Percentiles rank a stretch among this genome's conserved stretches.
These are phyloP conservation scores for Pichia nanzhaoensis DNA, from an alignment of 805 yeast genomes.

Conservation along the genomic window DNA sequence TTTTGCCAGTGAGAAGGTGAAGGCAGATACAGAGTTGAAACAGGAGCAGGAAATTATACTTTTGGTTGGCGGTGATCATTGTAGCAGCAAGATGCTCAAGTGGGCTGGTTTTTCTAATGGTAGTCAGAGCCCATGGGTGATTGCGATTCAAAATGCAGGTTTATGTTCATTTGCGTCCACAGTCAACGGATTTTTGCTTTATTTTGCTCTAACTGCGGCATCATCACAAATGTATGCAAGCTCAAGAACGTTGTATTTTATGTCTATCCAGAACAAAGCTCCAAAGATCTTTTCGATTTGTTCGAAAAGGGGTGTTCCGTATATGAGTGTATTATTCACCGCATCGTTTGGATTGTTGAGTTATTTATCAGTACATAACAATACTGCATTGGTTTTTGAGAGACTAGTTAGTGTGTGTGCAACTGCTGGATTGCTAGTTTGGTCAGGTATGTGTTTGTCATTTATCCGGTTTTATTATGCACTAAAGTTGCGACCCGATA, in stretches of 20 bases:
- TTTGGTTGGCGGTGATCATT: slow-evolving; percentile 24
- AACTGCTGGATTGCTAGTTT: slow-evolving; percentile 69
- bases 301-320: slow-evolving; percentile 64
- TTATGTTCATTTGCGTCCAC: slow-evolving; percentile 44
- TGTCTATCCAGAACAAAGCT: slow-evolving; percentile 51
- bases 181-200: slow-evolving; percentile 45
- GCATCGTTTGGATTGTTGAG: slow-evolving; percentile 56
- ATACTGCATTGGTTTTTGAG: slow-evolving; percentile 58
- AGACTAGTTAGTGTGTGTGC: slow-evolving; percentile 62
- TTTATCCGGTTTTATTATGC: slow-evolving; percentile 51
- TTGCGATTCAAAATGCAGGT: slow-evolving; percentile 48
- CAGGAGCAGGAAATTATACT: slow-evolving; percentile 18
- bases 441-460: slow-evolving; percentile 63
- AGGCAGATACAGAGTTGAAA: slow-evolving; percentile 15
- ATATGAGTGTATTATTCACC: slow-evolving; percentile 58
- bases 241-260: slow-evolving; percentile 50
- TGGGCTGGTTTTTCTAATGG: slow-evolving; percentile 39
- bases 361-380: slow-evolving; percentile 49
- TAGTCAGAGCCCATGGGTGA: slow-evolving; percentile 50
- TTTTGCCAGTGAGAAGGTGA: slow-evolving; percentile 30
- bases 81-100: slow-evolving; percentile 20
- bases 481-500: slow-evolving; percentile 47
- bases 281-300: slow-evolving; percentile 57
- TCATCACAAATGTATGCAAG: slow-evolving; percentile 54
- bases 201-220: slow-evolving; percentile 52